phyloP scores from a whole-genome alignment of 2,329 filamentous ascomycete genomes.

The Microascus cirrosus region DNA sequence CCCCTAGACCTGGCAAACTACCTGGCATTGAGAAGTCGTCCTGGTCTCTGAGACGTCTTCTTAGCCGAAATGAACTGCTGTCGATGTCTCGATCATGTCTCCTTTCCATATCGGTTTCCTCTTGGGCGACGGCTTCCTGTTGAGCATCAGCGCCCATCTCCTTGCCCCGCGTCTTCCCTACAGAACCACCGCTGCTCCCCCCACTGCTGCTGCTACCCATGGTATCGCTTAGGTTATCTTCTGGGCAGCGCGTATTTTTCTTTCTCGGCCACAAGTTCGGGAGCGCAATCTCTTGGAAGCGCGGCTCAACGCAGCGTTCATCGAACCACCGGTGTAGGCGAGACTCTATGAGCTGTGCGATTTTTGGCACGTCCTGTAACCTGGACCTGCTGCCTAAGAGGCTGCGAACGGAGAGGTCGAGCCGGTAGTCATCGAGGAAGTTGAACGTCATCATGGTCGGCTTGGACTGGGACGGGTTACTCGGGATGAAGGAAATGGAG shows the following conservation, averaged over 20 bases:
- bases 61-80: slow-evolving; percentile 25
- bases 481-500: slow-evolving; percentile 84
- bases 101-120: slow-evolving; percentile 19
- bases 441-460: slow-evolving; percentile 91
- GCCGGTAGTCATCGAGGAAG: slow-evolving; percentile 78
- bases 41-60: slow-evolving; percentile 23
- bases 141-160: slow-evolving; percentile 38
- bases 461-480: slow-evolving; percentile 53
- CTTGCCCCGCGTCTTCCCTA: slow-evolving; percentile 30
- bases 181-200: slow-evolving; percentile 1
- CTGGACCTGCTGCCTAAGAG: slow-evolving; percentile 69
- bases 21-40: slow-evolving; percentile 34
- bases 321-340: slow-evolving; percentile 80
- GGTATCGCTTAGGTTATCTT: slow-evolving; percentile 31
- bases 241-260: slow-evolving; percentile 68
- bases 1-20: slow-evolving; percentile 26
- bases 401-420: slow-evolving; percentile 73
- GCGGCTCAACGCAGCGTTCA: slow-evolving; percentile 72
- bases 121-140: slow-evolving; percentile 29
- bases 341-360: slow-evolving; percentile 72
- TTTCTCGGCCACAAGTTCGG: slow-evolving; percentile 77
- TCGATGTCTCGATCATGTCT: slow-evolving; percentile 22
- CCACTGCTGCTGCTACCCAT: background rate
- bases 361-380: slow-evolving; percentile 78
- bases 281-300: slow-evolving; percentile 77